These are phyloP conservation scores for Danielia oregonensis DNA, from an alignment of 805 yeast genomes.

Conservation along the genomic window DNA sequence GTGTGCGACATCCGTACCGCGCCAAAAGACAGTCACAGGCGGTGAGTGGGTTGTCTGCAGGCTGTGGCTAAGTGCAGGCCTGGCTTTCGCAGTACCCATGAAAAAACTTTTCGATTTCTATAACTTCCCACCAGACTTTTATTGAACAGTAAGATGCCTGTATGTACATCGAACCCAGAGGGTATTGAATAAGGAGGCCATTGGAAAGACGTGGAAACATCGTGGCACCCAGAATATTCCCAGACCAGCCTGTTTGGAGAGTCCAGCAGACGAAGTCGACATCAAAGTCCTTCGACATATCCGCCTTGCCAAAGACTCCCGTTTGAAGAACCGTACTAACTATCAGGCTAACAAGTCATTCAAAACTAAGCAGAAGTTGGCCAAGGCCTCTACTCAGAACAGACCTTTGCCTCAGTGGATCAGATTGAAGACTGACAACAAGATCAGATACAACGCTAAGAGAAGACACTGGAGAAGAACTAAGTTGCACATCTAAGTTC, in stretches of 20 bases:
- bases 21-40: constrained; percentile 4
- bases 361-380: constrained; percentile 96
- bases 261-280: too few relatives aligned
- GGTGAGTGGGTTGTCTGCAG: background rate
- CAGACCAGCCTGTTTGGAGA: too few relatives aligned
- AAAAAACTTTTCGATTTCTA: constrained; percentile 15
- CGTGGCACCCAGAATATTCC: too few relatives aligned
- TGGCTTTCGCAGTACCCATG: background rate
- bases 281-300: too few relatives aligned
- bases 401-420: constrained; percentile 99
- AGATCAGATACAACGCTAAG: constrained; percentile 98
- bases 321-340: too few relatives aligned
- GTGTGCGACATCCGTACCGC: constrained; percentile 1
- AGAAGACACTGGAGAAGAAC: constrained; percentile 99
- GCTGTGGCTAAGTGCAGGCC: background rate
- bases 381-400: constrained; percentile 98
- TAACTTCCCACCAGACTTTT: constrained; percentile 7
- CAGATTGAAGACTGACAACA: constrained; percentile 97
- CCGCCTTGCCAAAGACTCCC: too few relatives aligned
- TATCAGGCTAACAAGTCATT: constrained; percentile 87
- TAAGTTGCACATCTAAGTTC: constrained; percentile 85
- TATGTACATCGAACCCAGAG: too few relatives aligned
- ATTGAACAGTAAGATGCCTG: constrained; percentile 35
- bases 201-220: too few relatives aligned
- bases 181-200: too few relatives aligned